Conservation (phyloP, 2,329 filamentous ascomycete genomes). For the Colletotrichum orchidophilum region DNA sequence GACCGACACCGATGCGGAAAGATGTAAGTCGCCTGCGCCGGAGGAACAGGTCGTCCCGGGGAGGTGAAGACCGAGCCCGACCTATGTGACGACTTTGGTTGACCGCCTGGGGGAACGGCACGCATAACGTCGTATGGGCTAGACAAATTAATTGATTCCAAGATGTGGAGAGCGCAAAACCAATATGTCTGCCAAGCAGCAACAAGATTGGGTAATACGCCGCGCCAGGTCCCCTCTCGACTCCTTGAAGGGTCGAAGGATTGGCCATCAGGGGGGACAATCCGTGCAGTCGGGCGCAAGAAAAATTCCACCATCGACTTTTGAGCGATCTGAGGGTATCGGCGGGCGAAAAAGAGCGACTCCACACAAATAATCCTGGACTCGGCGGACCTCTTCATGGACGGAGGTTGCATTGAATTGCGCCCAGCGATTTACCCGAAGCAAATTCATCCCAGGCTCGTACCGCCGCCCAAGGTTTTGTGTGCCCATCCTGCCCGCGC, state of each 20-base stretch:
- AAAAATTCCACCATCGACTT: constrained; percentile 1
- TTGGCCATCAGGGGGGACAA: background rate
- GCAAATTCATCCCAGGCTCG: background rate
- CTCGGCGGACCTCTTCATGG: background rate
- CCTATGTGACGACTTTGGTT: background rate
- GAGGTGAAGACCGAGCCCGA: background rate
- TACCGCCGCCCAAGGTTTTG: background rate
- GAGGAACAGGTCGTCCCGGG: constrained; percentile 5
- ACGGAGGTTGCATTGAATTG: background rate
- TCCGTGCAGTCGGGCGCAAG: background rate
- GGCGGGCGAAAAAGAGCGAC: background rate
- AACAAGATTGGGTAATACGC: background rate
- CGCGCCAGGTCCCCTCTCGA: background rate
- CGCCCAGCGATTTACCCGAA: background rate
- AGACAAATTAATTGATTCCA: background rate
- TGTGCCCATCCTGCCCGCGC: background rate
- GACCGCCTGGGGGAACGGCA: background rate
- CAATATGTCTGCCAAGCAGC: background rate
- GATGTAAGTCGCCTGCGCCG: background rate
- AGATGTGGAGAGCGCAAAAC: background rate
- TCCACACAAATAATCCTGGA: background rate
- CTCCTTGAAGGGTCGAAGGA: background rate
- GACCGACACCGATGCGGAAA: constrained; percentile 23
- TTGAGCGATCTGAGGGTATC: background rate
- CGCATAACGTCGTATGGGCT: background rate